Evolutionary conservation across 441 rosid species (phyloP), one percentile per base, ranked within the genome.

Genomic region (Aquilaria agallochum): DNA sequence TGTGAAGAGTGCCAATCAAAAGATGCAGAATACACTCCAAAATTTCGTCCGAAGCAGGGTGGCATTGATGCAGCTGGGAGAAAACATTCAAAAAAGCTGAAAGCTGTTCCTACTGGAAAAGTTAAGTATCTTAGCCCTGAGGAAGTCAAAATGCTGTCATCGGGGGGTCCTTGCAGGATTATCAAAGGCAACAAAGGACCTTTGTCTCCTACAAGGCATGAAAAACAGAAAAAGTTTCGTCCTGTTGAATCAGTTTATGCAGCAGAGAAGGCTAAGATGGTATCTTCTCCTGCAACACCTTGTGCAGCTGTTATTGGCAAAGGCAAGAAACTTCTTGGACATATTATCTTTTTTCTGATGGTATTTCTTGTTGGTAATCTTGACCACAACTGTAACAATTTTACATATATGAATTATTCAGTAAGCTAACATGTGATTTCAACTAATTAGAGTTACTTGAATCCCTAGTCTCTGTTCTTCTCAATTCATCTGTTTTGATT

Each of bases 101-200:
- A 62, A 52, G 20, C 49, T 11, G 51, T 36, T 65, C 67, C 34
- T 64, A 11, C 72, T 61, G 62, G 81, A 54, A 79, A 79, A 73
- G 85, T 81, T 42, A 81, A 75, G 78, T 60, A 63, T 58, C 71
- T 88, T 53, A 12, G 78, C 15, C 31, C 65, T 11, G 76, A 74
- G 49, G 89, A 83, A 72, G 89, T 46, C 36, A 50, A 66, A 0
- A 60, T 36, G 36, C 70, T 83, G 15, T 20, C 80, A 42, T 77
- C 81, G 53, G 74, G 78, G 58, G 20, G 34, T 31, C 34, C n/a
- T 50, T 59, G 47, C 36, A 64, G 33, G 51, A 54, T 58, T 33
- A 34, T 31, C 3, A 46, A 46, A 45, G 58, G 33, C 50, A 70
- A 55, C n/a, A 64, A 58, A 59, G 36, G 31, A 53, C 32, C 50